Percentiles rank a stretch among this genome's conserved stretches.
Evolutionary conservation across 139 green algal genomes (phyloP).

Genomic region (Ulvella scutata): DNA sequence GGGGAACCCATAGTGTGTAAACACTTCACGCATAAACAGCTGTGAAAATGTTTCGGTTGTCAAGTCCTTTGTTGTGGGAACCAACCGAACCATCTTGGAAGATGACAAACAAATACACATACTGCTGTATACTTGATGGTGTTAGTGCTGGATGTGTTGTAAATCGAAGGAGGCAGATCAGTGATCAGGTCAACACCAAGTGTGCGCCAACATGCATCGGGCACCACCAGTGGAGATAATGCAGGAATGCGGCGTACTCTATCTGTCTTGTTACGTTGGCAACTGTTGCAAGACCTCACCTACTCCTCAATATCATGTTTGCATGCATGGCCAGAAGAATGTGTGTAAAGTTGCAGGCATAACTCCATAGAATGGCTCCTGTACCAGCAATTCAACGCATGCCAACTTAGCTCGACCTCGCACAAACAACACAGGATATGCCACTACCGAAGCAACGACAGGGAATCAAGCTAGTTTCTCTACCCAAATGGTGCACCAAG

Average conservation of each 20-base stretch:
- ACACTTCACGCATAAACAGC: constrained; percentile 7
- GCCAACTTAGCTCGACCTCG: too few species aligned
- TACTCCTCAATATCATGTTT: not conserved
- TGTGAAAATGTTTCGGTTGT: not conserved
- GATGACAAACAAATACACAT: too few species aligned
- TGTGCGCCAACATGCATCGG: not conserved
- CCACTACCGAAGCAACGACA: too few species aligned
- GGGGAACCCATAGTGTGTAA: constrained; percentile 10
- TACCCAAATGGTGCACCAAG: too few species aligned
- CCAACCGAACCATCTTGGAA: constrained; percentile 9
- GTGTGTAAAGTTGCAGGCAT: too few species aligned
- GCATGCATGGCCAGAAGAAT: too few species aligned
- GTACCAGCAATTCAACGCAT: too few species aligned
- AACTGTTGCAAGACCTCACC: not conserved
- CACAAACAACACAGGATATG: too few species aligned
- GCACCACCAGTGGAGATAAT: constrained; percentile 8
- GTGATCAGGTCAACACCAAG: constrained; percentile 11
- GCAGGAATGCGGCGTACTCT: not conserved
- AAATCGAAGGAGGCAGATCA: too few species aligned
- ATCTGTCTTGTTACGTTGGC: constrained; percentile 10
- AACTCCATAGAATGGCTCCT: too few species aligned
- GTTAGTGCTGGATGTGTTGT: not conserved
- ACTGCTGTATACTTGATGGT: not conserved
- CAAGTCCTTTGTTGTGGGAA: not conserved
- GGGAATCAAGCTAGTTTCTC: too few species aligned